These are phyloP conservation scores for cucumber (Cucumis sativus) DNA, from an alignment of 306 rosid genomes.

Conservation along the genomic window Cucumber_9930_V3 NC_026660.2:3112501-3113000, in stretches of 20 bases:
- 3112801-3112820: no score
- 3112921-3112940: background rate
- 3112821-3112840: no score
- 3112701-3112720: background rate
- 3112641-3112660: background rate
- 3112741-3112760: background rate
- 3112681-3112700: background rate
- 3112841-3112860: no score
- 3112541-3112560: background rate
- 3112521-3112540: background rate
- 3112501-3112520: background rate
- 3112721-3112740: background rate
- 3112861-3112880: background rate
- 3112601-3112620: background rate
- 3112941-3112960: background rate
- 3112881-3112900: background rate
- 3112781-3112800: background rate
- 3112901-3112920: background rate
- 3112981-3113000: background rate
- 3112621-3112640: background rate
- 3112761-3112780: background rate
- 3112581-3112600: background rate
- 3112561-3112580: background rate
- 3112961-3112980: background rate
- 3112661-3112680: background rate